Conservation (phyloP, 139 green algal genomes). For the Closterium sp. region DNA sequence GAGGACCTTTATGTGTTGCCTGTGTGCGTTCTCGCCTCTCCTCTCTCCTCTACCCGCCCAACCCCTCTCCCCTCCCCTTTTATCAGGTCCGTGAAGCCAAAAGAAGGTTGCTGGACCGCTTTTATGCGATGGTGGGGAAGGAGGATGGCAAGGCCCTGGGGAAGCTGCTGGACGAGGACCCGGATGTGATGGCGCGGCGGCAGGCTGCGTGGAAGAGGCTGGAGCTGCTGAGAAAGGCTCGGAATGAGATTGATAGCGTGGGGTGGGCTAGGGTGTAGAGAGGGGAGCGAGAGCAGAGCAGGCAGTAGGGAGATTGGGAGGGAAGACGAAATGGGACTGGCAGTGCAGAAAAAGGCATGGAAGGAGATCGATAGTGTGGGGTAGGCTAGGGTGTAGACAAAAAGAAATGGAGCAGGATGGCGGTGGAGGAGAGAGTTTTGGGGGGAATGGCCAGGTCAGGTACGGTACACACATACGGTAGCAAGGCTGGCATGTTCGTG, state of each 20-base stretch:
- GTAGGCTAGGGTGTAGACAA: constrained; percentile 2
- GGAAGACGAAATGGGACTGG: no score
- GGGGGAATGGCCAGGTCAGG: no score
- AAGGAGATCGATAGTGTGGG: constrained; percentile 36
- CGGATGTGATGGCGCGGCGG: constrained; percentile 10
- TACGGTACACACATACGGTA: no score
- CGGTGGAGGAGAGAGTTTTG: no score
- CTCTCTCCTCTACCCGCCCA: no score
- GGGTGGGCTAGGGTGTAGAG: constrained; percentile 8
- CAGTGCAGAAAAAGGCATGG: constrained; percentile 19
- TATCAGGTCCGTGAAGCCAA: constrained; percentile 38
- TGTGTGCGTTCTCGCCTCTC: no score
- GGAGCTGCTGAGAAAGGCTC: constrained; percentile 32
- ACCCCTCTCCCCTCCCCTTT: no score
- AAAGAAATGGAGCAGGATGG: no score
- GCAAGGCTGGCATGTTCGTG: no score
- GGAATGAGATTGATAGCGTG: constrained; percentile 36
- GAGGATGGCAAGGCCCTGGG: constrained; percentile 8
- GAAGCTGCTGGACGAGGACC: constrained; percentile 35
- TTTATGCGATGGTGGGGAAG: constrained; percentile 22
- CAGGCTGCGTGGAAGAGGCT: constrained; percentile 7
- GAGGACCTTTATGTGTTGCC: constrained; percentile 6
- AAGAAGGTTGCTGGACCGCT: constrained; percentile 18
- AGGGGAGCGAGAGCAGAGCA: no score
- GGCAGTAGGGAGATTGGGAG: no score